Base-by-base conservation (phyloP, 1,284 basidiomycete species). In the Trichosporon faecale region DNA sequence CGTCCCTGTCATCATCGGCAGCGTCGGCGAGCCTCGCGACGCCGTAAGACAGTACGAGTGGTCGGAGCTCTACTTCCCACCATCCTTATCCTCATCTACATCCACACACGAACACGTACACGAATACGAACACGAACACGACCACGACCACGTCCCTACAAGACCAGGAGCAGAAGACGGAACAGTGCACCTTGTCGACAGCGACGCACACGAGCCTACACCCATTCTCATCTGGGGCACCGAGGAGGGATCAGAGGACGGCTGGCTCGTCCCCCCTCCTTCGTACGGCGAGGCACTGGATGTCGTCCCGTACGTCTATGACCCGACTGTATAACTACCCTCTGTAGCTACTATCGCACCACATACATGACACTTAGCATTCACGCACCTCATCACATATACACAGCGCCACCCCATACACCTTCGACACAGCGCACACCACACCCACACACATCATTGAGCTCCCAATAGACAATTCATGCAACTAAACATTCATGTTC, bases 1-100 rank as follows among this genome's bases (percentile, higher is more conserved):
- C n/a, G 72, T 85, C 35, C 83, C 84, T 0, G 76, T 85, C 74
- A 79, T 82, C 21, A 79, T 85, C 68, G 85, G 85, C 1, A 82
- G 80, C 7, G 85, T 85, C 33, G 79, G 82, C 14, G 85, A 85
- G 70, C 85, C 85, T 3, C 68, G 72, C 33, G 77, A 73, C 21
- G 80, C 80, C 1, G 75, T 80, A 74, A 75, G 80, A 60, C 71
- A 68, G 1, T 61, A 73, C 31, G 44, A 74, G 8, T 82, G 81
- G 81, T 75, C 72, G 23, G 81, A 82, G 61, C 69, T 82, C 16
- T 74, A 52, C 49, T 52, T 52, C 18, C 49, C 49, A 21, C 49
- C 49, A n/a, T 7, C 44, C 44, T 21, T 18, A 46, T 21, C 44
- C 35, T 37, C 35, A 12, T 14, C 11, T 14, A 37, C 35, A 37